These are phyloP conservation scores for Arachnopeziza araneosa DNA, from an alignment of 2,329 filamentous ascomycete species.

Conservation along the genomic window DNA sequence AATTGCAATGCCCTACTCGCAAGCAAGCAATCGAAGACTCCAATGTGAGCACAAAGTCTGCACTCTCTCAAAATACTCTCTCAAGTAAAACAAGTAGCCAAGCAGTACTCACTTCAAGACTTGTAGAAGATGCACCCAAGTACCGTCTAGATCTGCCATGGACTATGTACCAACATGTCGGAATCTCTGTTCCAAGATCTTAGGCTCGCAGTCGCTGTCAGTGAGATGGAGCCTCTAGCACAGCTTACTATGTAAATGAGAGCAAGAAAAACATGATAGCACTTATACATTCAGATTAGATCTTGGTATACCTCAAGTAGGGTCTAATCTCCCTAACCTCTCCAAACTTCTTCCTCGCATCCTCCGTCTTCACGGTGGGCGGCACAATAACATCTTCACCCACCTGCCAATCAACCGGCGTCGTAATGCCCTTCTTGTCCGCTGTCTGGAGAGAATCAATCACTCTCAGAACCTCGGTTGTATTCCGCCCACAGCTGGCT, in stretches of 20 bases:
- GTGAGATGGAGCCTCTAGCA: too few species aligned
- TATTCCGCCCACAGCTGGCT: slow-evolving; percentile 77
- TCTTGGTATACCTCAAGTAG: slow-evolving; percentile 7
- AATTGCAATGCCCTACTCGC: too few species aligned
- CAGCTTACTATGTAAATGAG: background rate
- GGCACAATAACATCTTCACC: slow-evolving; percentile 89
- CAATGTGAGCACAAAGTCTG: too few species aligned
- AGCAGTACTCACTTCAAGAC: too few species aligned
- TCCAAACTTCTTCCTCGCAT: slow-evolving; percentile 81
- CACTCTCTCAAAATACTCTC: too few species aligned
- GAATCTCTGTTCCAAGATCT: background rate
- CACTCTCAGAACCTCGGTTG: slow-evolving; percentile 67
- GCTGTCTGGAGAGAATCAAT: slow-evolving; percentile 49
- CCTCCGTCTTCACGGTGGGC: slow-evolving; percentile 69
- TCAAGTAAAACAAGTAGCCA: too few species aligned
- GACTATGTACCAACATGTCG: too few species aligned
- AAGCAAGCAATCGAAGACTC: too few species aligned
- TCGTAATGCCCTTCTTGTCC: slow-evolving; percentile 80
- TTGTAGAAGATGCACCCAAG: too few species aligned
- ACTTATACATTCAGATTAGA: background rate
- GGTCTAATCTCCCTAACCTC: slow-evolving; percentile 43
- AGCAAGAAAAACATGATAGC: background rate
- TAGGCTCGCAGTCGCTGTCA: background rate
- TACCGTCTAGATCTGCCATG: too few species aligned
- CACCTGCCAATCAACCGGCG: slow-evolving; percentile 79